These are phyloP conservation scores for Claviceps digitariae DNA, from an alignment of 2,329 filamentous ascomycete genomes.

Conservation along the genomic window DNA sequence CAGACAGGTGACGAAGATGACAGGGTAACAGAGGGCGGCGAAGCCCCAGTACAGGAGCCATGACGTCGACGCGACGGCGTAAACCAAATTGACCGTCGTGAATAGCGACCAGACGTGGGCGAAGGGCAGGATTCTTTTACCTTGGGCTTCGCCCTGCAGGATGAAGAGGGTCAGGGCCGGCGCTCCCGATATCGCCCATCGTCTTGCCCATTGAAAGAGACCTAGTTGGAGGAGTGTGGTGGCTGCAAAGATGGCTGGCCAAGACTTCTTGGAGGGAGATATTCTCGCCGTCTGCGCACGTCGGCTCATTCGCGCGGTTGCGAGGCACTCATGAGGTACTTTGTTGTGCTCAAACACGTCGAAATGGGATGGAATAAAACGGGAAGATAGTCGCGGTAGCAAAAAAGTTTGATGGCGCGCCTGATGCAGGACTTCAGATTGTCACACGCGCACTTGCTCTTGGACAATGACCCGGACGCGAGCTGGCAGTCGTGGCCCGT, in stretches of 20 bases:
- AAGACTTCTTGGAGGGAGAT: not conserved
- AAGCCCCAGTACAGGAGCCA: constrained; percentile 5
- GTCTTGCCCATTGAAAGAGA: constrained; percentile 2
- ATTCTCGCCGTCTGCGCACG: not conserved
- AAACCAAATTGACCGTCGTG: constrained; percentile 2
- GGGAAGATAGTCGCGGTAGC: not conserved
- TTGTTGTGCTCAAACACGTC: not conserved
- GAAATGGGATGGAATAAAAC: not conserved
- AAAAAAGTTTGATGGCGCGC: not conserved
- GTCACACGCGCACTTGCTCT: not conserved
- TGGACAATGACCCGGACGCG: too few relatives aligned
- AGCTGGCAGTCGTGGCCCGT: too few relatives aligned
- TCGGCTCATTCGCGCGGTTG: not conserved
- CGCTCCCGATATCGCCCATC: constrained; percentile 3
- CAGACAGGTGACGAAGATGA: constrained; percentile 2
- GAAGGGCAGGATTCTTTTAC: not conserved
- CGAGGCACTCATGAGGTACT: not conserved
- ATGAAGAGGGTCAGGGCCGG: constrained; percentile 1
- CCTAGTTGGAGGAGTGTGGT: not conserved
- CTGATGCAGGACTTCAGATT: not conserved
- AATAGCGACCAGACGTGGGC: constrained; percentile 4
- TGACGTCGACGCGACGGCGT: constrained; percentile 4
- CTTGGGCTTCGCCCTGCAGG: constrained; percentile 2
- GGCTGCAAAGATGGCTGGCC: constrained; percentile 3
- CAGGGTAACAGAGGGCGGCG: constrained; percentile 2